phyloP scores from a whole-genome alignment of 345 rosid species.

The Sonneratia caseolaris region DNA sequence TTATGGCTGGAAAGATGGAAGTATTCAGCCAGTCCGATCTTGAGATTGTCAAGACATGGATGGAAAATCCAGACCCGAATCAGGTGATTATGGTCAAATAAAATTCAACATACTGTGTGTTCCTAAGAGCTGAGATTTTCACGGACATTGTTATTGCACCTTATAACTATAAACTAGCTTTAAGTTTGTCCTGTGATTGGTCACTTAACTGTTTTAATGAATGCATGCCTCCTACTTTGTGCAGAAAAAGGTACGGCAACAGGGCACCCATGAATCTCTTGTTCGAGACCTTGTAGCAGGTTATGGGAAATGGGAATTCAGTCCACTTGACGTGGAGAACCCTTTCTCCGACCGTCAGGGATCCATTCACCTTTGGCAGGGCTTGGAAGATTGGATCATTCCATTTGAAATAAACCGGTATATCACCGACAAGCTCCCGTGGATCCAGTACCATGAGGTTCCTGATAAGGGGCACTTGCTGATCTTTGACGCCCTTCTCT shows the following conservation, averaged over 20 bases:
- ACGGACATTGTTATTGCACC: neutral
- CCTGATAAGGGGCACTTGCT: constrained; percentile 51
- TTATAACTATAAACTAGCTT: neutral
- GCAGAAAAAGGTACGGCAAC: constrained; percentile 54
- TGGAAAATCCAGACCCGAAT: constrained; percentile 27
- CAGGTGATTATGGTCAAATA: constrained; percentile 16
- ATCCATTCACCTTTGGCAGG: constrained; percentile 73
- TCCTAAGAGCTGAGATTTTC: neutral
- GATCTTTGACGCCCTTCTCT: constrained; percentile 28
- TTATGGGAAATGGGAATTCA: constrained; percentile 73
- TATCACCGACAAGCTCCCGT: constrained; percentile 50
- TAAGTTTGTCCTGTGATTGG: neutral
- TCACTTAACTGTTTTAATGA: neutral
- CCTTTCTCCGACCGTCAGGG: constrained; percentile 52
- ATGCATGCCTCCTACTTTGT: neutral
- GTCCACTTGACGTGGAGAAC: constrained; percentile 47
- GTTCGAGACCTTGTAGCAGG: constrained; percentile 50
- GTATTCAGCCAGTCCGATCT: constrained; percentile 38
- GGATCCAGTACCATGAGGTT: constrained; percentile 71
- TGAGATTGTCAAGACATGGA: constrained; percentile 23
- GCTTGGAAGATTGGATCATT: constrained; percentile 49
- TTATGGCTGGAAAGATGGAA: constrained; percentile 29
- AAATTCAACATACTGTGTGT: neutral
- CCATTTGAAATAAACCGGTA: constrained; percentile 36
- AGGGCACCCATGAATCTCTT: constrained; percentile 60